Conservation (phyloP, 805 yeast genomes). For the Candida koratica region DNA sequence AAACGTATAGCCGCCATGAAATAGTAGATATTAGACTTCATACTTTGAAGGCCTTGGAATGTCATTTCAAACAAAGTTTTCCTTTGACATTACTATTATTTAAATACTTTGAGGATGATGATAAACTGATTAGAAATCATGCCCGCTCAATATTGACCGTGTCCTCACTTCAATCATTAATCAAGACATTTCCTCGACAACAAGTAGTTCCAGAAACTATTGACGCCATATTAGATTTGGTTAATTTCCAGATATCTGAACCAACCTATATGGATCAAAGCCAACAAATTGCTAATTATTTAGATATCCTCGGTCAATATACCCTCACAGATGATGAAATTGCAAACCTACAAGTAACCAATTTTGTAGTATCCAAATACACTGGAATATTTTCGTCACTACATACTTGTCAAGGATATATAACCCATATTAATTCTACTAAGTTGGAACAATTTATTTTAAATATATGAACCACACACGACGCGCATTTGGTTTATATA, state of each 20-base stretch:
- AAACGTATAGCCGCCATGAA: neutral
- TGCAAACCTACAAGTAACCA: neutral
- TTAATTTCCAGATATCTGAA: neutral
- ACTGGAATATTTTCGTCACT: neutral
- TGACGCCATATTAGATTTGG: neutral
- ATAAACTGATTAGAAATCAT: neutral
- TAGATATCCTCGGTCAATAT: neutral
- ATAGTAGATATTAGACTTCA: conserved; percentile 1
- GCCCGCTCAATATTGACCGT: neutral
- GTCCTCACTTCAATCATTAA: neutral
- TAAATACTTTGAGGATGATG: conserved; percentile 6
- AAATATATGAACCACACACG: conserved; percentile 1
- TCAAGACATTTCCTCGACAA: neutral
- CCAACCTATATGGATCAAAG: conserved; percentile 4
- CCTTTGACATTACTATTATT: conserved; percentile 1
- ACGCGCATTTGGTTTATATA: neutral
- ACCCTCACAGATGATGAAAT: neutral
- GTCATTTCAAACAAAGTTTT: neutral
- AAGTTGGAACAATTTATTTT: neutral
- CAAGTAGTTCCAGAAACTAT: neutral
- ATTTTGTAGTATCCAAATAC: neutral
- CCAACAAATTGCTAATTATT: neutral
- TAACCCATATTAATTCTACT: neutral
- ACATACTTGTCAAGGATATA: neutral
- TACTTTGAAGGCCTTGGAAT: neutral